Conservation (phyloP, 495 filamentous ascomycete genomes). For the Mytilinidion resinicola region DNA sequence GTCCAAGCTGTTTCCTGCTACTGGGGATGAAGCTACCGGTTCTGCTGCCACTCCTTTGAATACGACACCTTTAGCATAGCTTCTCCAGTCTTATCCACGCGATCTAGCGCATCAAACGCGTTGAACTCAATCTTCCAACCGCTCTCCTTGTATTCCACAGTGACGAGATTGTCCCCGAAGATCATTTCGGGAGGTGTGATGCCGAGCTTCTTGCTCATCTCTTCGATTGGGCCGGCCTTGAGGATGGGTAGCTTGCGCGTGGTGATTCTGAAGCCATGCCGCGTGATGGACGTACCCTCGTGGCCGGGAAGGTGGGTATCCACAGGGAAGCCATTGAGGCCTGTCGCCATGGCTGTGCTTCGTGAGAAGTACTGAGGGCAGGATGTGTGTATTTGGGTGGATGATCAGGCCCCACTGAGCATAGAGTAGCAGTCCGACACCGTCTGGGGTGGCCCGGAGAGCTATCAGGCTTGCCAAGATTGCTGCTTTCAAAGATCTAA, state of each 20-base stretch:
- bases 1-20: not conserved
- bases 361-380: too few relatives aligned
- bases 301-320: slow-evolving; percentile 19
- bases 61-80: slow-evolving; percentile 90
- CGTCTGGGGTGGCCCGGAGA: too few relatives aligned
- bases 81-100: slow-evolving; percentile 86
- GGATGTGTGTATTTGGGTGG: too few relatives aligned
- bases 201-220: slow-evolving; percentile 66
- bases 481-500: too few relatives aligned
- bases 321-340: slow-evolving; percentile 2
- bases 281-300: slow-evolving; percentile 19
- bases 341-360: not conserved
- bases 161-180: slow-evolving; percentile 86
- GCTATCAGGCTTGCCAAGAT: too few relatives aligned
- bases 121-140: slow-evolving; percentile 76
- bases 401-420: too few relatives aligned
- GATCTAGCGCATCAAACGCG: slow-evolving; percentile 77
- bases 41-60: slow-evolving; percentile 81
- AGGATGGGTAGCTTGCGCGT: slow-evolving; percentile 87
- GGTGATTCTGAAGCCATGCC: slow-evolving; percentile 54
- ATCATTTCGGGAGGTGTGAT: slow-evolving; percentile 98
- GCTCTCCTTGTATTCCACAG: slow-evolving; percentile 59
- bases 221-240: slow-evolving; percentile 83
- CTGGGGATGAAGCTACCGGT: slow-evolving; percentile 45
- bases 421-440: too few relatives aligned